Conservation (phyloP, 2,329 filamentous ascomycete genomes). For the Paracoccidioides brasiliensis region DNA sequence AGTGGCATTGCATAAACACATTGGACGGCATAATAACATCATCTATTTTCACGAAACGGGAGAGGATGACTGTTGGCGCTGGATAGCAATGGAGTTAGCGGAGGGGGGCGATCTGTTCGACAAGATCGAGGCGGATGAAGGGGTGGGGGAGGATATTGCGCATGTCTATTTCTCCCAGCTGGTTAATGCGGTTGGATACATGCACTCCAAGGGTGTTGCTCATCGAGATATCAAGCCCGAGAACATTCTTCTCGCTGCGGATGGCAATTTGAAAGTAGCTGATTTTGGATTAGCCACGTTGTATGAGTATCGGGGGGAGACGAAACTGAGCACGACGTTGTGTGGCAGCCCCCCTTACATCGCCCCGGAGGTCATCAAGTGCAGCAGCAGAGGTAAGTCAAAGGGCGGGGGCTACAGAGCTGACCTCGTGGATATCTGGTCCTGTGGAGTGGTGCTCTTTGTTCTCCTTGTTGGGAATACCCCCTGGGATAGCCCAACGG, state of each 20-base stretch:
- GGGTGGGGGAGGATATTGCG: constrained; percentile 85
- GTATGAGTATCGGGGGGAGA: constrained; percentile 75
- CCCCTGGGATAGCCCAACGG: constrained; percentile 88
- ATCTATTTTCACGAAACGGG: constrained; percentile 85
- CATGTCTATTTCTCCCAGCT: constrained; percentile 94
- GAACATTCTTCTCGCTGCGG: constrained; percentile 77
- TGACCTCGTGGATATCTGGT: constrained; percentile 88
- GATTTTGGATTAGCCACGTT: constrained; percentile 94
- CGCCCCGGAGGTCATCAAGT: constrained; percentile 70
- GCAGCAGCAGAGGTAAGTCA: constrained; percentile 38
- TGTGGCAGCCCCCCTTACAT: constrained; percentile 97
- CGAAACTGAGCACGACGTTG: constrained; percentile 73
- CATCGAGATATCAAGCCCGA: constrained; percentile 90
- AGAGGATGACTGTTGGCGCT: constrained; percentile 76
- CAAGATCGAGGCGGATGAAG: constrained; percentile 97
- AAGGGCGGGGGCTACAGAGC: constrained; percentile 41
- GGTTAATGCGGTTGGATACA: constrained; percentile 78
- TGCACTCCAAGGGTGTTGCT: constrained; percentile 90
- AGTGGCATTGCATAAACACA: constrained; percentile 74
- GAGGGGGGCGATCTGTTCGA: constrained; percentile 95
- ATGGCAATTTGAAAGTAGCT: constrained; percentile 82
- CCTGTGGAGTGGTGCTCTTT: constrained; percentile 93
- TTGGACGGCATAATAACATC: constrained; percentile 82
- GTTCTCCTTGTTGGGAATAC: constrained; percentile 92
- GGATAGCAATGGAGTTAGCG: constrained; percentile 97